Percentiles rank a stretch among this genome's conserved stretches.
phyloP scores from a whole-genome alignment of 805 yeast genomes.

The Candida sithepensis region DNA sequence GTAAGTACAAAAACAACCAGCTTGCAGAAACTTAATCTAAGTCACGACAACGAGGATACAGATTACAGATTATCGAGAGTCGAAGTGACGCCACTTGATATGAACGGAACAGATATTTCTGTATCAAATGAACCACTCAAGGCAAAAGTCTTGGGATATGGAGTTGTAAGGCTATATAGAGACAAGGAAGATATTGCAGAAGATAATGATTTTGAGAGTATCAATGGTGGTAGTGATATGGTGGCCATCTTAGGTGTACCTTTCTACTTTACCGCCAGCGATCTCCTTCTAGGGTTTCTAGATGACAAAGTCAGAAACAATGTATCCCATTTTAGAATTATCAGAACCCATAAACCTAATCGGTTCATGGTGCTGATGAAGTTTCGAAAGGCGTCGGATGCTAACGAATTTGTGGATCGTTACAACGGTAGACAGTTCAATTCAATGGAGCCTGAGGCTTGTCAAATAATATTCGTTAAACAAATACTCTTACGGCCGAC shows the following conservation, averaged over 20 bases:
- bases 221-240: conserved; percentile 57
- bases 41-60: conserved; percentile 8
- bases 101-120: conserved; percentile 14
- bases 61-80: conserved; percentile 36
- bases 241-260: conserved; percentile 85
- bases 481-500: conserved; percentile 44
- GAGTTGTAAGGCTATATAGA: conserved; percentile 65
- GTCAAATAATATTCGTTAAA: conserved; percentile 72
- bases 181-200: conserved; percentile 38
- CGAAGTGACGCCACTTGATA: conserved; percentile 30
- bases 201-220: conserved; percentile 8
- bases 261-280: conserved; percentile 81
- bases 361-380: conserved; percentile 77
- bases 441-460: conserved; percentile 84
- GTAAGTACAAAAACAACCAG: conserved; percentile 11
- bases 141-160: conserved; percentile 68
- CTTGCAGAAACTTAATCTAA: conserved; percentile 6
- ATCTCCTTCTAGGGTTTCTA: conserved; percentile 67
- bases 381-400: conserved; percentile 52
- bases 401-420: conserved; percentile 59
- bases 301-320: conserved; percentile 55
- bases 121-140: conserved; percentile 40
- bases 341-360: conserved; percentile 62
- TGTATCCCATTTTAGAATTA: conserved; percentile 68
- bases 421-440: conserved; percentile 76